Base-by-base conservation (phyloP, 257 asterid genomes). In the Plantago elongata region DNA sequence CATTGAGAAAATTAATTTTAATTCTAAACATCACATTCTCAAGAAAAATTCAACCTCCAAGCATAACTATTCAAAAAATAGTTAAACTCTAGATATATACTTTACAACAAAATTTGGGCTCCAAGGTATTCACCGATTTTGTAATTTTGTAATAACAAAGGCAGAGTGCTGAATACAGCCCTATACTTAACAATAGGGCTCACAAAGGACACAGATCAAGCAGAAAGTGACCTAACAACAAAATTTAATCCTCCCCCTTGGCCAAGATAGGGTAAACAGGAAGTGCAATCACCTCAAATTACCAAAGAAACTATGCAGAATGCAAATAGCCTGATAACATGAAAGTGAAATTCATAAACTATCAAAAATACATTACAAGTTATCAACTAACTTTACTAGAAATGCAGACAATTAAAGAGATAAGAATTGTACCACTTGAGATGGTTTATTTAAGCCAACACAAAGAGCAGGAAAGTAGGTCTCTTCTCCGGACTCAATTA, bases 381-480 rank as follows among this genome's bases (percentile, higher is more conserved):
- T 60, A 12, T 63, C 64, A 37, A 29, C 51, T 44, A 38, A 27
- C 50, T 30, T 51, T 15, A 63, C 55, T 16, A 55, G 57, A 37
- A 7, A 48, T 51, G 46, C 40, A 17, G 65, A 34, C 46, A 51
- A 38, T 57, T 30, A 18, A 62, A 40, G 40, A 62, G 69, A 69
- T 54, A 57, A 64, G 45, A 62, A 69, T 54, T 75, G 78, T 93
- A 93, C 99, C 82, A 93, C 81, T 47, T 95, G 84, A 76, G 87
- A 85, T 61, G 92, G 74, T 74, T 85, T 83, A 74, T 84, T 87
- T 77, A 67, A 57, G 62, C 96, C 97, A 75, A 93, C 84, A 49
- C 69, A 74, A 69, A 93, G 88, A 70, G 97, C 97, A 61, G 97
- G 99, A 67, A 76, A 93, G 76, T 82, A 87, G 16, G 90, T 93